Evolutionary conservation across 192 early-diverging fungal species (phyloP), one percentile per base, ranked within the genome.

Genomic region (Backusella australiensis): DNA sequence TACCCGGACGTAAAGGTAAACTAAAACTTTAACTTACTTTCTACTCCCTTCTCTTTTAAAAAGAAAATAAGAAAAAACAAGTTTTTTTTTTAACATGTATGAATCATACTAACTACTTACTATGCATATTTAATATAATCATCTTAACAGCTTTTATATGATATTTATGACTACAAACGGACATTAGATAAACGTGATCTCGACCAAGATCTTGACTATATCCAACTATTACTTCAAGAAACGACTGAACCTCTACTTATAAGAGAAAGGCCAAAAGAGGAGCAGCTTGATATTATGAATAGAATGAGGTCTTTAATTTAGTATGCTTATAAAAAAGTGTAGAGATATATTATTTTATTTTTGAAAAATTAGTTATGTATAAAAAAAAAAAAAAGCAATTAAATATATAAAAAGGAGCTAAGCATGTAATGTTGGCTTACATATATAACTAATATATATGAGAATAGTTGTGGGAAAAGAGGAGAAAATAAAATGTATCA

Each of bases 1-100:
- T 75, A 67, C 32, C 74, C 74, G 42, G 74, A 75, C 49, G 39
- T 75, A 73, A 34, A 73, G 52, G 72, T 73, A 59, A 73, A 12
- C 6, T 46, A 12, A 44, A 49, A 49, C 46, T 39, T 19, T 21
- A 71, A 35, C 23, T 26, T 71, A 8, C 46, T 46, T 15, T 19
- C 19, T n/a, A 49, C 19, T n/a, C 46, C 46, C 19, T 49, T 49
- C 46, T 44, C 42, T 44, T 44, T 44, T 44, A 44, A 49, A 49
- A 17, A 44, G 42, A 44, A 17, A n/a, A 56, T 7, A 52, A 26
- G 26, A 72, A 34, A 14, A 53, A 26, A 52, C 12, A 7, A 29
- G 14, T 49, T 26, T 34, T 23, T 29, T 29, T 49, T 42, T 32
- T 32, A 26, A 14, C 23, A 19, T 21, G 34, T 23, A 19, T 59